phyloP scores from a whole-genome alignment of 2,329 filamentous ascomycete species.

The Coniochaeta pulveracea region DNA sequence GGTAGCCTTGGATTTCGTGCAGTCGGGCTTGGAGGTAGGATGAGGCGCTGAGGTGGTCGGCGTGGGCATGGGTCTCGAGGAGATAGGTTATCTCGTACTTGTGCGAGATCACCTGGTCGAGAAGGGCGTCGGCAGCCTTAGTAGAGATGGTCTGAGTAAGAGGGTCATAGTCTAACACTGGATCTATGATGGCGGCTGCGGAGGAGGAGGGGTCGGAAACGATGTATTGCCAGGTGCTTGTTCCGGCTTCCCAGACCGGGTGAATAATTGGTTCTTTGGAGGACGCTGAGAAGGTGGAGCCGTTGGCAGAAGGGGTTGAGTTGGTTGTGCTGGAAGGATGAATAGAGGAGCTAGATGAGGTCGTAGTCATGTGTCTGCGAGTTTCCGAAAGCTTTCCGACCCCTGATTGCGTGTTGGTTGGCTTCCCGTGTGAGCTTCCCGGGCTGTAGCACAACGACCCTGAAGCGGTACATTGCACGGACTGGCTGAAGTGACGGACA shows the following conservation, averaged over 20 bases:
- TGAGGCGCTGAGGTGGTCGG: constrained; percentile 48
- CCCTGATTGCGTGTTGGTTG: no score
- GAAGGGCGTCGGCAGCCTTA: constrained; percentile 36
- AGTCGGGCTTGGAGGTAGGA: constrained; percentile 42
- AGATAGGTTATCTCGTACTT: constrained; percentile 38
- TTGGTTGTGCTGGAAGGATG: no score
- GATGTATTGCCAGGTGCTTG: constrained; percentile 49
- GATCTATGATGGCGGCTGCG: constrained; percentile 46
- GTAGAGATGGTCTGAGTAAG: constrained; percentile 31
- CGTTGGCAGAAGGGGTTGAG: not conserved
- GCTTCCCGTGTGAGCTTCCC: no score
- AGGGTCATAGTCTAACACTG: constrained; percentile 47
- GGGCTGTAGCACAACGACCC: no score
- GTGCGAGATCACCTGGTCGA: constrained; percentile 28
- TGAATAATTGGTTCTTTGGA: constrained; percentile 23
- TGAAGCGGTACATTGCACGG: no score
- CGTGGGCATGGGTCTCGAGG: constrained; percentile 52
- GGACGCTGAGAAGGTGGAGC: constrained; percentile 4
- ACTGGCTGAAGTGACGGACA: no score
- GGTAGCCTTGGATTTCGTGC: constrained; percentile 17
- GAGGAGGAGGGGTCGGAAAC: constrained; percentile 39
- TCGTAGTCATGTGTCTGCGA: no score
- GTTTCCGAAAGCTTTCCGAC: no score
- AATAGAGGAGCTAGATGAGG: no score
- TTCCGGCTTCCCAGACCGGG: constrained; percentile 24